Percentiles rank a stretch among this genome's conserved stretches.
Conservation (phyloP, 2,329 filamentous ascomycete genomes). For the Coleophoma eucalyptorum region DNA sequence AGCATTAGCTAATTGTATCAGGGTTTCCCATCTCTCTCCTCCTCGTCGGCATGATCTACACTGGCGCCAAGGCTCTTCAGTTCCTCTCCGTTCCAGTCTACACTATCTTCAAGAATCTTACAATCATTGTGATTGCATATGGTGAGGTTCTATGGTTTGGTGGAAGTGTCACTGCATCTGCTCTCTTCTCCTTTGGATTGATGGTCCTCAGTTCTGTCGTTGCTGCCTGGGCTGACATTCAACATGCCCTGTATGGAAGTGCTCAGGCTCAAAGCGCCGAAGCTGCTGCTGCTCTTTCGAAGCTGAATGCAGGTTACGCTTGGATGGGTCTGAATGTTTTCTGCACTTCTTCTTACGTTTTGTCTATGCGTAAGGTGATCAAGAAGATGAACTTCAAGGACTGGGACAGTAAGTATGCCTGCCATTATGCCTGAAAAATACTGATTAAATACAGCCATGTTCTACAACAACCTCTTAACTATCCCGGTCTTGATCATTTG, state of each 20-base stretch:
- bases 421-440: background rate
- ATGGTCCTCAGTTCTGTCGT: constrained; percentile 96
- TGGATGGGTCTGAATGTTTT: constrained; percentile 99
- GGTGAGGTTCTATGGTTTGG: constrained; percentile 99
- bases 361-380: constrained; percentile 96
- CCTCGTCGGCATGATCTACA: constrained; percentile 99
- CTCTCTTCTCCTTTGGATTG: constrained; percentile 88
- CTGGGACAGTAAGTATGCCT: constrained; percentile 77
- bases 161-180: constrained; percentile 81
- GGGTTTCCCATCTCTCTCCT: constrained; percentile 96
- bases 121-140: constrained; percentile 97
- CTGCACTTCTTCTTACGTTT: constrained; percentile 83
- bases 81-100: constrained; percentile 97
- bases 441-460: constrained; percentile 72
- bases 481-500: constrained; percentile 85
- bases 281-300: constrained; percentile 74
- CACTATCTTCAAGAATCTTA: constrained; percentile 99
- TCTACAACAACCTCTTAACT: constrained; percentile 98
- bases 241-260: constrained; percentile 65
- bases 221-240: constrained; percentile 96
- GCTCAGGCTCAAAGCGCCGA: constrained; percentile 36
- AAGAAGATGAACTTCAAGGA: constrained; percentile 99
- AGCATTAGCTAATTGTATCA: constrained; percentile 29
- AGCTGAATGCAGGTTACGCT: constrained; percentile 88
- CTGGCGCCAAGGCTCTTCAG: constrained; percentile 90